Base-by-base conservation (phyloP, 2,329 filamentous ascomycete genomes). In the Aspergillus sp. region DNA sequence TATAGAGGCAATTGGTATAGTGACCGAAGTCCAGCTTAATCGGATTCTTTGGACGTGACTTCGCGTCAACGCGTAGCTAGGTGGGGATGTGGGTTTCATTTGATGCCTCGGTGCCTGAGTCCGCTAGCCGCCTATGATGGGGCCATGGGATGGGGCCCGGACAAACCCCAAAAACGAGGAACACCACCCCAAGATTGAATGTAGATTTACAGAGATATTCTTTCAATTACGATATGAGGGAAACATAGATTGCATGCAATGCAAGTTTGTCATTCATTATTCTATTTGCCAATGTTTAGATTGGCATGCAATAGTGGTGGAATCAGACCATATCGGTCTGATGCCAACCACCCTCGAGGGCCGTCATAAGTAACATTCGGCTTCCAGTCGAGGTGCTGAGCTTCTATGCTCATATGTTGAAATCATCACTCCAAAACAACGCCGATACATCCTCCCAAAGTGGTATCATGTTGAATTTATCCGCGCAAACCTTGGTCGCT, bases 391-490 rank as follows among this genome's bases (percentile, higher is more conserved):
- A 56, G 52, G 48, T 58, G 46, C 35, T 53, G 55, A 56, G 62
- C 61, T 52, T 58, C 49, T 60, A 58, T 56, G 61, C 62, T 66
- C 63, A 67, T 65, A 62, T 74, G 73, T 76, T 75, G 73, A 76
- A 37, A 72, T 70, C 71, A 68, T 73, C 71, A 68, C 71, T 74
- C 68, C 72, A 66, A 57, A 57, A 15, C 45, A 55, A 76, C 74
- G 75, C 75, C 73, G 66, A 24, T 53, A 71, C 63, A 69, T 70
- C 73, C 68, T 74, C 71, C 73, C 70, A 68, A 75, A 76, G 71
- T 77, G 75, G 75, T 77, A 77, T 77, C 75, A 77, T 77, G 75
- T 77, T 77, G 75, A 77, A 77, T 77, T 75, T 73, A 70, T 72
- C 71, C 73, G 73, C 73, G 71, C 71, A 65, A 70, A 71, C 70